Conservation (phyloP, 306 rosid species). For the Castanea crenata region DNA sequence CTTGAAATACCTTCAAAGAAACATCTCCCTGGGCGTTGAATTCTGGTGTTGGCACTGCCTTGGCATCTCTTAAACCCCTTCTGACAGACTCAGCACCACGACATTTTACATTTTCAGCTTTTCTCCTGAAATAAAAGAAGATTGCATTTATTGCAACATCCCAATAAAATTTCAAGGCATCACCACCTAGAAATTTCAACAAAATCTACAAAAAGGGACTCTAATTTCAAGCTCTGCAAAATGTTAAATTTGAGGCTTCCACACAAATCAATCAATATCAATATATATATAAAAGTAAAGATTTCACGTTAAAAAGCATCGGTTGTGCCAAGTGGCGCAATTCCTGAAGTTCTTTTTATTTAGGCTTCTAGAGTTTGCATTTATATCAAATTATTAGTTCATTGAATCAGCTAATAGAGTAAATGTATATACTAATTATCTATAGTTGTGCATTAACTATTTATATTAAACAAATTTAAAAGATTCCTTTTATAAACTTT, state of each 20-base stretch:
- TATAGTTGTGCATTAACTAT: too few species aligned
- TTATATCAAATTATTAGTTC: too few species aligned
- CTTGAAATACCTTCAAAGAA: constrained; percentile 44
- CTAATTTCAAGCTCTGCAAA: not conserved
- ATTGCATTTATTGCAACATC: not conserved
- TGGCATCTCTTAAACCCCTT: constrained; percentile 49
- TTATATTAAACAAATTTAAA: too few species aligned
- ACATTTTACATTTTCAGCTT: constrained; percentile 45
- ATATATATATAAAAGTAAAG: too few species aligned
- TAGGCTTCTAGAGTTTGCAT: too few species aligned
- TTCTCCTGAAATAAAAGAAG: constrained; percentile 47
- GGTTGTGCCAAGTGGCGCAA: too few species aligned
- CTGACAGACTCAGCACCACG: constrained; percentile 57
- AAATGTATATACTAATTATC: too few species aligned
- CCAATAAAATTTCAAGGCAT: not conserved
- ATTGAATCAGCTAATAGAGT: too few species aligned
- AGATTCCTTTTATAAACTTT: too few species aligned
- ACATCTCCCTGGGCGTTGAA: constrained; percentile 37
- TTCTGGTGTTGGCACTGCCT: constrained; percentile 49
- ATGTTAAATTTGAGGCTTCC: not conserved
- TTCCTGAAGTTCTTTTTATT: too few species aligned
- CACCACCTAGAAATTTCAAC: not conserved
- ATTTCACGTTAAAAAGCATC: rapidly evolving
- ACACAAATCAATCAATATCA: not conserved
- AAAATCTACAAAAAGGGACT: too few species aligned